A percentile compares a stretch with the other conserved stretches of the same genome.
Evolutionary conservation across 768 basidiomycete species (phyloP).

Genomic region (Lactarius quietus): DNA sequence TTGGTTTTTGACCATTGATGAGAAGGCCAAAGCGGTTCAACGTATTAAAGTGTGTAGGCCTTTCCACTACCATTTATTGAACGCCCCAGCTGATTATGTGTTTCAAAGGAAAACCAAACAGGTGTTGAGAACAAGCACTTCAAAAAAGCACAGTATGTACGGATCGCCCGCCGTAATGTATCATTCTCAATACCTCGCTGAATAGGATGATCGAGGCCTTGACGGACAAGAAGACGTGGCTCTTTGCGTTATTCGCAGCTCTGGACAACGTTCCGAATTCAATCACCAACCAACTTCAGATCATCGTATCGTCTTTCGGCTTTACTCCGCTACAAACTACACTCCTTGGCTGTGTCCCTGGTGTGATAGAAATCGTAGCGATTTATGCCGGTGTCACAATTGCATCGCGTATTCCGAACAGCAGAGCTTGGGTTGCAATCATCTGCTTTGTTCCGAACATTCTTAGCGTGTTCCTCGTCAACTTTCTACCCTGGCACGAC

Average conservation of each 20-base stretch:
- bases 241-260: too few relatives aligned
- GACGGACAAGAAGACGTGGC: too few relatives aligned
- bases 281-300: constrained; percentile 57
- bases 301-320: constrained; percentile 66
- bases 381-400: constrained; percentile 64
- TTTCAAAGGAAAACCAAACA: constrained; percentile 61
- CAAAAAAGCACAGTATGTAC: constrained; percentile 70
- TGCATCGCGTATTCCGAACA: constrained; percentile 49
- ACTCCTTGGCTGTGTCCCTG: constrained; percentile 63
- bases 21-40: constrained; percentile 56
- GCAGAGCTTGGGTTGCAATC: too few relatives aligned
- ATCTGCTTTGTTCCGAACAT: too few relatives aligned
- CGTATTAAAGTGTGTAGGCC: constrained; percentile 52
- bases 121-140: constrained; percentile 81
- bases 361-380: constrained; percentile 61
- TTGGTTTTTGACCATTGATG: too few relatives aligned
- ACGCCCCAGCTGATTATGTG: not conserved
- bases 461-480: constrained; percentile 61
- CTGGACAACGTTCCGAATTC: too few relatives aligned
- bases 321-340: constrained; percentile 64
- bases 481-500: constrained; percentile 60
- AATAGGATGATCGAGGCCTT: constrained; percentile 65
- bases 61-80: not conserved
- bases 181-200: not conserved
- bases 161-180: not conserved